phyloP scores from a whole-genome alignment of 371 early-diverging fungal genomes.

The Coemansia sp. region DNA sequence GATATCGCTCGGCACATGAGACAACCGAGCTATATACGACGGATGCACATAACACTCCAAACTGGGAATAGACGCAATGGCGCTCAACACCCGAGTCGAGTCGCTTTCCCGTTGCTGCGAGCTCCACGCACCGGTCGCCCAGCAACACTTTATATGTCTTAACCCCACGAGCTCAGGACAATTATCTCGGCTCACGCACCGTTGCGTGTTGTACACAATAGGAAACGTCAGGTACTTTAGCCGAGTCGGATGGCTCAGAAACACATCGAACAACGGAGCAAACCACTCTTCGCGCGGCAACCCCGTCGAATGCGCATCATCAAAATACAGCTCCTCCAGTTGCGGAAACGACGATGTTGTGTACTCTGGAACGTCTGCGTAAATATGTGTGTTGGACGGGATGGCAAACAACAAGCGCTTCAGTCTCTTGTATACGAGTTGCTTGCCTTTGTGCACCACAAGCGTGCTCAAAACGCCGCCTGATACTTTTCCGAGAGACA shows the following conservation, averaged over 20 bases:
- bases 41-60: constrained; percentile 36
- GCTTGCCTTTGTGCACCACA: not conserved
- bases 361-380: not conserved
- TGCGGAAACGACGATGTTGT: constrained; percentile 21
- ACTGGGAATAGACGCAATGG: constrained; percentile 32
- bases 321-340: constrained; percentile 40
- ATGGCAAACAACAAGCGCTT: constrained; percentile 32
- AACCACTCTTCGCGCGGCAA: constrained; percentile 47
- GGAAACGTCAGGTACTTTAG: constrained; percentile 39
- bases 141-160: constrained; percentile 48
- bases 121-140: constrained; percentile 43
- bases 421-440: constrained; percentile 11
- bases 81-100: constrained; percentile 36
- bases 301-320: constrained; percentile 25
- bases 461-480: constrained; percentile 27
- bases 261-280: constrained; percentile 37
- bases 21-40: constrained; percentile 40
- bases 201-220: constrained; percentile 43
- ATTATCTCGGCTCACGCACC: constrained; percentile 21
- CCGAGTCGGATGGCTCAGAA: constrained; percentile 16
- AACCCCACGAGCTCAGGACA: constrained; percentile 37
- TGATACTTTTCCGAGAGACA: constrained; percentile 26
- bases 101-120: constrained; percentile 20
- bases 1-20: constrained; percentile 21
- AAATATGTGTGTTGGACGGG: constrained; percentile 22